A percentile compares a stretch with the other conserved stretches of the same genome.
These are phyloP conservation scores for Schwanniomyces pseudopolymorphus DNA, from an alignment of 805 yeast species.

Conservation along the genomic window DNA sequence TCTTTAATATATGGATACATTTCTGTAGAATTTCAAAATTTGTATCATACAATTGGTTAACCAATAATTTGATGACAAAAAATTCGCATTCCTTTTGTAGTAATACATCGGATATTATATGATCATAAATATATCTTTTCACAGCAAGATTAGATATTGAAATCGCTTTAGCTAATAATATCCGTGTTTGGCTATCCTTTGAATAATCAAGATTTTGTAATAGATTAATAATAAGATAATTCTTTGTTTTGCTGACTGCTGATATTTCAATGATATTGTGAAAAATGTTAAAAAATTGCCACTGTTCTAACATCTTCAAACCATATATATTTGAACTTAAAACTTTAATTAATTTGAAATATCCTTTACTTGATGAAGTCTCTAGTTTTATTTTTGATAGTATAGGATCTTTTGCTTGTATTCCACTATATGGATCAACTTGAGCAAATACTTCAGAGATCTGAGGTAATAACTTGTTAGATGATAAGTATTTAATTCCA, in stretches of 20 bases:
- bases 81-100: constrained; percentile 31
- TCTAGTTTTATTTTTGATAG: constrained; percentile 60
- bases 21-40: constrained; percentile 26
- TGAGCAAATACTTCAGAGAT: constrained; percentile 87
- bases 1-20: constrained; percentile 20
- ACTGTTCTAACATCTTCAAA: constrained; percentile 64
- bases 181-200: constrained; percentile 63
- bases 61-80: constrained; percentile 56
- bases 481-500: constrained; percentile 65
- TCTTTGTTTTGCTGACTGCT: constrained; percentile 26
- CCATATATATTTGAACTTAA: constrained; percentile 64
- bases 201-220: constrained; percentile 62
- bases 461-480: constrained; percentile 81
- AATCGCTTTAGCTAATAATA: constrained; percentile 64
- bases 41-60: constrained; percentile 69
- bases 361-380: constrained; percentile 70
- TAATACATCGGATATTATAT: constrained; percentile 45
- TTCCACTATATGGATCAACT: constrained; percentile 76
- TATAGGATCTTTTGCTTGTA: constrained; percentile 70
- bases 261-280: constrained; percentile 64
- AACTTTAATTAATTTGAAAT: constrained; percentile 75
- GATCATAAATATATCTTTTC: constrained; percentile 56
- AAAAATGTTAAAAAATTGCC: constrained; percentile 82
- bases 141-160: constrained; percentile 52
- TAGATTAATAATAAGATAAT: constrained; percentile 56